Conservation (phyloP, 345 rosid genomes). For the Euphorbia peplus region DNA sequence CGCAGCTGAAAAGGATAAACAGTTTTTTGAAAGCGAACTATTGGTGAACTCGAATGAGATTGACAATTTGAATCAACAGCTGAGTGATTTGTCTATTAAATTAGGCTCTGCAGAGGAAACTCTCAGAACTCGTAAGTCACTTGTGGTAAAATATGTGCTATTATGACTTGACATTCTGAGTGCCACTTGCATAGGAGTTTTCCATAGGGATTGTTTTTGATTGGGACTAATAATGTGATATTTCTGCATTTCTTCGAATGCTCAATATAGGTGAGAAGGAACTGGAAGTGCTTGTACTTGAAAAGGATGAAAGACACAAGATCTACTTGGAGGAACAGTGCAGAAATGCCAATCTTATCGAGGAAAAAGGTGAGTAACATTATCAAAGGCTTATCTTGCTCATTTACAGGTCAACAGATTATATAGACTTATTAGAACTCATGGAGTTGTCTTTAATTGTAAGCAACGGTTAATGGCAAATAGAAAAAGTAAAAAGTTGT, state of each 20-base stretch:
- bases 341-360: slow-evolving; percentile 44
- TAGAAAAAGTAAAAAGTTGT: slow-evolving; percentile 8
- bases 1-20: slow-evolving; percentile 67
- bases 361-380: slow-evolving; percentile 56
- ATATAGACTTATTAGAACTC: neutral
- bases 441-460: neutral
- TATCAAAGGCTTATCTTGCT: slow-evolving; percentile 3
- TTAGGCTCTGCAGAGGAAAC: slow-evolving; percentile 48
- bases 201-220: neutral
- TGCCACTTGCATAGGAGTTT: slow-evolving; percentile 6
- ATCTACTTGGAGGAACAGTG: slow-evolving; percentile 43
- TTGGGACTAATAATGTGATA: slow-evolving; percentile 13
- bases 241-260: slow-evolving; percentile 17
- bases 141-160: slow-evolving; percentile 1
- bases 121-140: slow-evolving; percentile 51
- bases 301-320: slow-evolving; percentile 53
- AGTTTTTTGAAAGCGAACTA: slow-evolving; percentile 44
- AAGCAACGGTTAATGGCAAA: neutral
- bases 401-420: slow-evolving; percentile 2
- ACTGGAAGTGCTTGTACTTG: slow-evolving; percentile 54
- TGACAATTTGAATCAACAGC: slow-evolving; percentile 45
- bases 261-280: slow-evolving; percentile 56
- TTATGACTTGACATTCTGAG: neutral
- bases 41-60: slow-evolving; percentile 38
- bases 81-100: slow-evolving; percentile 43